A percentile compares a stretch with the other conserved stretches of the same genome.
phyloP scores from a whole-genome alignment of 495 filamentous ascomycete species.

The Amphirosellinia nigrospora region DNA sequence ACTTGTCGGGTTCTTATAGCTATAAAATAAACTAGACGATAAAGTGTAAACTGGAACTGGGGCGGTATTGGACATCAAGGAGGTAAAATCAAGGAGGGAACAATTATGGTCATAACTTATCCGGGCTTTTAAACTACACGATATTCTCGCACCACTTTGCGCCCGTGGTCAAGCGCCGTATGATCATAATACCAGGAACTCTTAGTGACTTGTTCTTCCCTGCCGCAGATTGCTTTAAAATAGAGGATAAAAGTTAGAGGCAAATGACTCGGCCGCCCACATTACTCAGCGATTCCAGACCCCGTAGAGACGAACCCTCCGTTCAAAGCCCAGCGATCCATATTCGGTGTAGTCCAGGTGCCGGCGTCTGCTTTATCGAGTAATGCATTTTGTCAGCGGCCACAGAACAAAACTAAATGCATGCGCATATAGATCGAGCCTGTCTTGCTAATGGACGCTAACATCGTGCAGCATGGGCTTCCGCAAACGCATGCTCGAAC shows the following conservation, averaged over 20 bases:
- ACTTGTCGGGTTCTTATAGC: background rate
- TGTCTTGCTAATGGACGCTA: background rate
- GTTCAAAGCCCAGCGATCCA: background rate
- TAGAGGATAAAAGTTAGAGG: background rate
- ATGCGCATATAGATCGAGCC: background rate
- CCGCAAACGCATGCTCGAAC: background rate
- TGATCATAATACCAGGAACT: background rate
- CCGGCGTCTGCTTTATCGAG: constrained; percentile 1
- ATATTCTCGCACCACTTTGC: background rate
- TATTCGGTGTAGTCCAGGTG: background rate
- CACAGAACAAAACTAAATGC: background rate
- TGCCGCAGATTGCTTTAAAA: background rate
- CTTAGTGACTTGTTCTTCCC: background rate
- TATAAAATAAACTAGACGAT: background rate
- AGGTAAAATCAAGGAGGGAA: background rate
- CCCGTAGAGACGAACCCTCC: background rate
- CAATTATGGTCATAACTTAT: background rate
- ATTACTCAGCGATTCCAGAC: constrained; percentile 3
- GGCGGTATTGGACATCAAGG: background rate
- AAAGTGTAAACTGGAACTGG: background rate
- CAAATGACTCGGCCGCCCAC: background rate
- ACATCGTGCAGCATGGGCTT: background rate
- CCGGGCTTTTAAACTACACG: background rate
- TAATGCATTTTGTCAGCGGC: background rate
- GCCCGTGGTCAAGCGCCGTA: background rate